Evolutionary conservation across 768 basidiomycete species (phyloP), one percentile per base, ranked within the genome.

Genomic region (Gelatoporia subvermispora): DNA sequence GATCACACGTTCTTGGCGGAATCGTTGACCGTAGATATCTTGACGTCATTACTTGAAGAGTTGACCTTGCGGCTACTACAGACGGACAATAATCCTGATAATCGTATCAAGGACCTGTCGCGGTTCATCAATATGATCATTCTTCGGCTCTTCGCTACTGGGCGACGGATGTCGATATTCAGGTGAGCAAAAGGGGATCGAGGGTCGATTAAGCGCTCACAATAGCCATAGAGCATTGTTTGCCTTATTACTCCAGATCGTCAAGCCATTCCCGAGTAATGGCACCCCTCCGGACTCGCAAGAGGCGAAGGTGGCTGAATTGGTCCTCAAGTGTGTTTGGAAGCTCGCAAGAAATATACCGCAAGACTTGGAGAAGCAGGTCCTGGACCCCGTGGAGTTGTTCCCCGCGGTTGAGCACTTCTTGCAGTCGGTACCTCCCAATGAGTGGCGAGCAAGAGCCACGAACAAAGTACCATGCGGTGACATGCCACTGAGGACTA

Each of bases 111-210:
- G 62, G 96, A 98, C 62, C 62, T 98, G 49, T 93, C 93, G 4
- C 82, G 90, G 43, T 98, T 96, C 67, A 94, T 99, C 69, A 99
- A 99, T 67, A 94, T 97, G 90, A 93, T 98, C 49, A 87, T 98
- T 52, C 72, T 99, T 49, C 85, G 94, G 25, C 65, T 96, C 47
- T 95, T 99, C 70, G 88, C 92, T 28, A 93, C 92, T 9, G 87
- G 88, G 15, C 76, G 92, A 54, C 77, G 88, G 49, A 93, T 93
- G 78, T 85, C 92, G 0, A 85, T 94, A 47, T 95, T 95, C 70
- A 77, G 89, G 93, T 93, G 45, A 61, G 85, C 57, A 17, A 35
- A 35, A 23, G 9, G 24, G n/a, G 17, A 22, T n/a, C 17, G 24
- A 21, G 34, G 17, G 28, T n/a, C 38, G 17, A 15, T 41, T 17